Conservation (phyloP, 208 protist species). For the Trypanosoma brucei region DNA sequence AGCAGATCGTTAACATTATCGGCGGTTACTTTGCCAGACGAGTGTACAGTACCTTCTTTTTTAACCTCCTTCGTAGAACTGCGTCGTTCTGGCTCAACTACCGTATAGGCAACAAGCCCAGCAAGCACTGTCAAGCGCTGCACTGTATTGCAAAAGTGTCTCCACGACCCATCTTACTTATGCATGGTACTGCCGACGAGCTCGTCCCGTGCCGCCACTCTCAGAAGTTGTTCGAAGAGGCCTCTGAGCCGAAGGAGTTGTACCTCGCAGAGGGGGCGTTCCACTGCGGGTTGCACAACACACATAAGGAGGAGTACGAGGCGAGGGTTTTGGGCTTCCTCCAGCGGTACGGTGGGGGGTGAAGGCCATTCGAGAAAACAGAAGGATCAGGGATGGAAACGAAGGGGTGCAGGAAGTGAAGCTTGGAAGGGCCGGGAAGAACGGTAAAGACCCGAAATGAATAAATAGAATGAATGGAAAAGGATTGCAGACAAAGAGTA, state of each 20-base stretch:
- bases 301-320: conserved; percentile 74
- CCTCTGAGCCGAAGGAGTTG: conserved; percentile 83
- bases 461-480: too few species aligned
- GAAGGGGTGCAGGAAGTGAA: not conserved
- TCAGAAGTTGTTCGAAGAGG: conserved; percentile 63
- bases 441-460: too few species aligned
- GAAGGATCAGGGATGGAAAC: not conserved
- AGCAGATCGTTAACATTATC: conserved; percentile 62
- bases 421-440: too few species aligned
- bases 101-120: conserved; percentile 83
- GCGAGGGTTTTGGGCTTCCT: conserved; percentile 58
- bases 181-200: conserved; percentile 87
- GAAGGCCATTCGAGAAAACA: conserved; percentile 10
- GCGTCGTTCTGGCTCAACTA: conserved; percentile 80
- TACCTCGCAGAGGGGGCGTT: conserved; percentile 82
- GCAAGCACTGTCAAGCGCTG: conserved; percentile 77
- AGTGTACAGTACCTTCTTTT: conserved; percentile 49
- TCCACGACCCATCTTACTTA: conserved; percentile 78
- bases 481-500: too few species aligned
- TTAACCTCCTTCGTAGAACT: conserved; percentile 57
- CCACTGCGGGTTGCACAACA: conserved; percentile 90
- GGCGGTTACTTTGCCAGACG: conserved; percentile 73
- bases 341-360: conserved; percentile 28
- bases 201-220: conserved; percentile 84
- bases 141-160: conserved; percentile 77